Percentiles rank a stretch among this genome's conserved stretches.
These are phyloP conservation scores for Rhizopus microsporus DNA, from an alignment of 371 early-diverging fungal genomes.

Conservation along the genomic window DNA sequence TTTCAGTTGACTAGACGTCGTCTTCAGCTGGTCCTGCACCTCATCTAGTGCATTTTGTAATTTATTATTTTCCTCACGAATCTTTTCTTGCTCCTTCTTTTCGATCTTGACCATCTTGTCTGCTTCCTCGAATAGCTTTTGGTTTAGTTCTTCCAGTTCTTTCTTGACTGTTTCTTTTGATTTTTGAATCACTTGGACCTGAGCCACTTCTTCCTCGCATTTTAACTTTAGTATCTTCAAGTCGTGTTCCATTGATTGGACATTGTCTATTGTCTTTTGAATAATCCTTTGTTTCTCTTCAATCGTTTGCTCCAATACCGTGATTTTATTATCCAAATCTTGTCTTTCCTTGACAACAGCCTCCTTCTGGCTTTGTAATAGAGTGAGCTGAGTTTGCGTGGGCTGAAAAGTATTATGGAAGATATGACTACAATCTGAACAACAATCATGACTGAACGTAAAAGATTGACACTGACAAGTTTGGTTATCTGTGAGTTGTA, in stretches of 20 bases:
- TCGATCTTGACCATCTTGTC: constrained; percentile 70
- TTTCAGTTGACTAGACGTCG: constrained; percentile 45
- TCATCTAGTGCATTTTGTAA: constrained; percentile 14
- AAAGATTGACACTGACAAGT: neutral
- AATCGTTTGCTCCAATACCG: neutral
- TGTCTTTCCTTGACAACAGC: constrained; percentile 4
- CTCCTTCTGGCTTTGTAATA: constrained; percentile 4
- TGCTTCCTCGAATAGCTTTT: constrained; percentile 71
- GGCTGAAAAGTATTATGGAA: constrained; percentile 1
- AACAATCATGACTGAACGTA: neutral
- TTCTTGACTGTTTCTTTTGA: constrained; percentile 65
- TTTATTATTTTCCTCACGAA: constrained; percentile 35
- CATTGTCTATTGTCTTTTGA: constrained; percentile 4
- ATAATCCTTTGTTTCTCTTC: constrained; percentile 7
- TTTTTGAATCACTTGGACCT: constrained; percentile 61
- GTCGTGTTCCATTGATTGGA: constrained; percentile 24
- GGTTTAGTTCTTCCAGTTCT: constrained; percentile 72
- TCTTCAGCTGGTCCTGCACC: constrained; percentile 53
- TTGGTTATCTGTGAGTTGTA: neutral
- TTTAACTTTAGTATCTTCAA: constrained; percentile 20
- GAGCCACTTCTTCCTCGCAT: constrained; percentile 57
- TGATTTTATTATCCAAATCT: constrained; percentile 4
- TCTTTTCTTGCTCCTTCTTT: constrained; percentile 49
- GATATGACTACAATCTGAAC: neutral
- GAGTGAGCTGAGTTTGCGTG: constrained; percentile 7